A percentile compares a stretch with the other conserved stretches of the same genome.
phyloP scores from a whole-genome alignment of 2,329 filamentous ascomycete genomes.

The Fusarium subtropicale region DNA sequence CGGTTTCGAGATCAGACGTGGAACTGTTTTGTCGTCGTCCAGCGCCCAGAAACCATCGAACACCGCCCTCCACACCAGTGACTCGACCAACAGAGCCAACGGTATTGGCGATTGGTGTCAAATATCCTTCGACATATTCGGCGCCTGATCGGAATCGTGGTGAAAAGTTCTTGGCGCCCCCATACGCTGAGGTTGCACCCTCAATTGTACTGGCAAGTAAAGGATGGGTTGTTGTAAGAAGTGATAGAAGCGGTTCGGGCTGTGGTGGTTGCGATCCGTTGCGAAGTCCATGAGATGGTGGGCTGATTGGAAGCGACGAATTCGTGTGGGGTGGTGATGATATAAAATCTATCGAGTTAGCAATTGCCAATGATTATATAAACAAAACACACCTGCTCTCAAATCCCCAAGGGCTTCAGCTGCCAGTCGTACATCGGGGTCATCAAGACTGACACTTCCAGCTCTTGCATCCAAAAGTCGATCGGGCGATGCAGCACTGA shows the following conservation, averaged over 20 bases:
- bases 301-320: constrained; percentile 56
- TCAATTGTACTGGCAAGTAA: constrained; percentile 87
- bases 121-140: constrained; percentile 89
- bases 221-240: constrained; percentile 90
- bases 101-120: constrained; percentile 87
- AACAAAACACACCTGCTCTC: constrained; percentile 67
- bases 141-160: constrained; percentile 89
- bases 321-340: constrained; percentile 68
- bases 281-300: constrained; percentile 51
- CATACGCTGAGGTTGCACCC: constrained; percentile 85
- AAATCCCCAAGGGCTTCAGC: constrained; percentile 82
- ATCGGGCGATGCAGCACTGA: constrained; percentile 60
- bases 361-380: neutral
- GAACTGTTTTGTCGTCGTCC: constrained; percentile 63
- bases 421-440: constrained; percentile 75
- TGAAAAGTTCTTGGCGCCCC: constrained; percentile 88
- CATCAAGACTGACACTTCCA: constrained; percentile 69
- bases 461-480: constrained; percentile 58
- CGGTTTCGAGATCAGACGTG: constrained; percentile 60
- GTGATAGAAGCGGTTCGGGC: constrained; percentile 83
- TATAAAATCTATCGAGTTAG: constrained; percentile 67
- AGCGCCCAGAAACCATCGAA: constrained; percentile 83
- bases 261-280: constrained; percentile 58
- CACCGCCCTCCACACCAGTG: constrained; percentile 87
- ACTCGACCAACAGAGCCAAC: constrained; percentile 85